A percentile compares a stretch with the other conserved stretches of the same genome.
Conservation (phyloP, 164 flowering plant species). For the Sextonia rubra region DNA sequence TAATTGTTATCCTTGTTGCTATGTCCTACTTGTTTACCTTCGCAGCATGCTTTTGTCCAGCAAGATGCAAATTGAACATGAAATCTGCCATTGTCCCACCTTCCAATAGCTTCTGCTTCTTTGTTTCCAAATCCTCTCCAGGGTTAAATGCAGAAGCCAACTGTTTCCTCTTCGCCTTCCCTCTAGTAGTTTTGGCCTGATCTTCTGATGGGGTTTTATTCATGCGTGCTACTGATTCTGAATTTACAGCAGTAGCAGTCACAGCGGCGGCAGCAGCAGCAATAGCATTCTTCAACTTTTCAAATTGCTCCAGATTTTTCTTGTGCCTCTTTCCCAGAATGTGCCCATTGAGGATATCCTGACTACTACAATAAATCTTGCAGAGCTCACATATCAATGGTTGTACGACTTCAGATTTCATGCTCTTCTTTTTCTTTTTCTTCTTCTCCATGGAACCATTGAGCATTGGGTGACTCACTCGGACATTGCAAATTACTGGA, state of each 20-base stretch:
- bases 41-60: constrained; percentile 48
- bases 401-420: constrained; percentile 26
- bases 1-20: no score
- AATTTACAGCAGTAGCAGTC: neutral
- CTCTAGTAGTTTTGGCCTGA: neutral
- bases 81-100: constrained; percentile 50
- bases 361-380: constrained; percentile 49
- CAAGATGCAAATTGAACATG: constrained; percentile 46
- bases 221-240: constrained; percentile 20
- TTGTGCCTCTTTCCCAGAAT: constrained; percentile 58
- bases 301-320: constrained; percentile 41
- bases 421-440: constrained; percentile 34
- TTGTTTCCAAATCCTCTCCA: constrained; percentile 58
- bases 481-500: neutral
- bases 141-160: no score
- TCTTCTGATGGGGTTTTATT: constrained; percentile 19
- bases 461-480: neutral
- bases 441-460: constrained; percentile 3
- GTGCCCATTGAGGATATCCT: constrained; percentile 46
- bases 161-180: constrained; percentile 22
- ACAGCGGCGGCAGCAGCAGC: neutral
- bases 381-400: constrained; percentile 56
- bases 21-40: no score
- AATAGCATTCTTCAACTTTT: constrained; percentile 1
- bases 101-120: constrained; percentile 47